Evolutionary conservation across 2,329 filamentous ascomycete species (phyloP).

Genomic region (Endothia cerciana): DNA sequence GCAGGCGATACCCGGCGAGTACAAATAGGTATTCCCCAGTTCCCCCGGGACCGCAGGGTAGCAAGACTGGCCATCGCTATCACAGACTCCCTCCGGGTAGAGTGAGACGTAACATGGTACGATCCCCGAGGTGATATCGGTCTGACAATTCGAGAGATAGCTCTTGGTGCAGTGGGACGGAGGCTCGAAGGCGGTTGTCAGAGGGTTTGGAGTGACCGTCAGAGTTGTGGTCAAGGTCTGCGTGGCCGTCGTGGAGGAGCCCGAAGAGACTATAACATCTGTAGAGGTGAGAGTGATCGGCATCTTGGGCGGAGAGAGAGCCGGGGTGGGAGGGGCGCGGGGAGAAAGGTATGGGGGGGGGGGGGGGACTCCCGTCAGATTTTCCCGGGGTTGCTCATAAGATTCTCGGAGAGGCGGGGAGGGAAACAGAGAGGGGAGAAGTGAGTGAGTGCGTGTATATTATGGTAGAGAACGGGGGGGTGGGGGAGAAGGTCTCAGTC

Average conservation of each 20-base stretch:
- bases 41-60: slow-evolving; percentile 18
- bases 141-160: slow-evolving; percentile 25
- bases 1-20: slow-evolving; percentile 23
- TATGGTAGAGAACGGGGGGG: background rate
- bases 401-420: background rate
- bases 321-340: too few relatives aligned
- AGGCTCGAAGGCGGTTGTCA: slow-evolving; percentile 23
- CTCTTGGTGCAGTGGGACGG: slow-evolving; percentile 23
- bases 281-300: slow-evolving; percentile 18
- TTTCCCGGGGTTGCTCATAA: too few relatives aligned
- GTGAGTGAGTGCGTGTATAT: background rate
- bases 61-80: slow-evolving; percentile 22
- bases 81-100: slow-evolving; percentile 15
- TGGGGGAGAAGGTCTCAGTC: background rate
- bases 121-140: slow-evolving; percentile 11
- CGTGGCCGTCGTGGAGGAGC: slow-evolving; percentile 12
- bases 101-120: slow-evolving; percentile 22
- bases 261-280: slow-evolving; percentile 7
- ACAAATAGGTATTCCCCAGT: slow-evolving; percentile 22
- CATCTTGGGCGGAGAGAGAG: background rate
- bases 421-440: background rate
- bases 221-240: slow-evolving; percentile 8
- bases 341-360: background rate
- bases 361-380: too few relatives aligned
- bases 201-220: slow-evolving; percentile 20